Base-by-base conservation (phyloP, 345 rosid genomes). In the Aquilaria sinensis region DNA sequence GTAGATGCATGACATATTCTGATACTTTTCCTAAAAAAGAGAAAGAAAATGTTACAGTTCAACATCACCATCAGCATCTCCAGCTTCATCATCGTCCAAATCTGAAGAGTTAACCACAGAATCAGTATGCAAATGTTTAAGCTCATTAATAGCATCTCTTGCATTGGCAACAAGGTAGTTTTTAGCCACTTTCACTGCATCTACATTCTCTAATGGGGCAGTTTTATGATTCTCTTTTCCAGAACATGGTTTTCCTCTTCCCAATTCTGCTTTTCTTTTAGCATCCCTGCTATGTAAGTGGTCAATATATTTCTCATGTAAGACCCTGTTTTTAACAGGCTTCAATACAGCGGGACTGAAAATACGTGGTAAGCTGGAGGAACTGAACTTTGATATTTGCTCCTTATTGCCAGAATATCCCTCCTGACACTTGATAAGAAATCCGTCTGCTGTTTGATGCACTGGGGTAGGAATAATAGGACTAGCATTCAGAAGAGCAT, bases 221-320 rank as follows among this genome's bases (percentile, higher is more conserved):
- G 67, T 73, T 46, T 47, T 59, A 12, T 16, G 51, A 63, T 80
- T 82, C 75, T 87, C 90, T 75, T 85, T 78, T 31, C 82, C 76
- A 1, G 56, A 15, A 48, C 64, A 13, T 9, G 31, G 43, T 50
- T 48, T 66, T 59, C 57, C 63, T 33, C 72, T 64, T 50, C 45
- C 67, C 53, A 65, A 63, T 48, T 69, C 82, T 4, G 82, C 74
- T 67, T 75, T 83, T 77, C 98, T 77, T 77, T 81, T 87, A 49
- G 91, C 96, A 61, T 92, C 98, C 76, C 98, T 81, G 57, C 45
- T 47, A 68, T 85, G 92, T 47, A 88, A 77, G 55, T 77, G 87
- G 67, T 90, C 92, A 9, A 86, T 86, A 64, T 88, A 86, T 74
- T 78, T 86, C 75, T 93, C 96, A 74, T 90, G 96, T 72, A 88